Conservation (phyloP, 2,329 filamentous ascomycete genomes). For the Fusarium sulawesiense region DNA sequence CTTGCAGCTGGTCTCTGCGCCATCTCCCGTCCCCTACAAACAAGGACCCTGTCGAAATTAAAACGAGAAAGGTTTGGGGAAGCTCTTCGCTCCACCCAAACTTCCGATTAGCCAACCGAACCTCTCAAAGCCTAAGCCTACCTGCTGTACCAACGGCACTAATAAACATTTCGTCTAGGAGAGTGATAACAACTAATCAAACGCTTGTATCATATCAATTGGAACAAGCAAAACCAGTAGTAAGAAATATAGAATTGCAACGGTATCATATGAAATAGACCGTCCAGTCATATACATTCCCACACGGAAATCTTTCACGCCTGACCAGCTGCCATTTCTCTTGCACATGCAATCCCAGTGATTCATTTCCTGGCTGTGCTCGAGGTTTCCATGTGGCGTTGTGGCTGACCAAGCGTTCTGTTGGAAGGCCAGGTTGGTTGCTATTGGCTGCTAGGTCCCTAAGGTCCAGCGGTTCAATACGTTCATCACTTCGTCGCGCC, state of each 20-base stretch:
- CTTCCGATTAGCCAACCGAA: slow-evolving; percentile 7
- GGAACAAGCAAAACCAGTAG: not conserved
- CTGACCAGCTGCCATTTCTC: not conserved
- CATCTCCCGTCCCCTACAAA: slow-evolving; percentile 22
- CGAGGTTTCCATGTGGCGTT: no score
- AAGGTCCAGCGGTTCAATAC: no score
- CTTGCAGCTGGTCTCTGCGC: slow-evolving; percentile 7
- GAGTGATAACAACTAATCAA: not conserved
- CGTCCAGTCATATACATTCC: not conserved
- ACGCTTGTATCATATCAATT: not conserved
- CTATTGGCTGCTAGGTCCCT: no score
- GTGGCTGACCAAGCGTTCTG: no score
- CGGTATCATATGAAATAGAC: not conserved
- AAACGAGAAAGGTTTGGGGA: slow-evolving; percentile 35
- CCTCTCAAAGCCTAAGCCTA: slow-evolving; percentile 6
- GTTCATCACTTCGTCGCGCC: slow-evolving; percentile 18
- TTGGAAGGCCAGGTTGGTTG: no score
- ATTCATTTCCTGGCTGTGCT: not conserved
- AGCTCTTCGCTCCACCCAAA: slow-evolving; percentile 28
- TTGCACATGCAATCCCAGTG: not conserved
- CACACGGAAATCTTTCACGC: not conserved
- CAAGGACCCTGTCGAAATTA: slow-evolving; percentile 37
- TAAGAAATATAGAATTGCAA: not conserved
- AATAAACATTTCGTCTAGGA: not conserved
- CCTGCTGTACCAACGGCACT: not conserved